A percentile compares a stretch with the other conserved stretches of the same genome.
Conservation (phyloP, 495 filamentous ascomycete genomes). For the Sphaerosporella brunnea region DNA sequence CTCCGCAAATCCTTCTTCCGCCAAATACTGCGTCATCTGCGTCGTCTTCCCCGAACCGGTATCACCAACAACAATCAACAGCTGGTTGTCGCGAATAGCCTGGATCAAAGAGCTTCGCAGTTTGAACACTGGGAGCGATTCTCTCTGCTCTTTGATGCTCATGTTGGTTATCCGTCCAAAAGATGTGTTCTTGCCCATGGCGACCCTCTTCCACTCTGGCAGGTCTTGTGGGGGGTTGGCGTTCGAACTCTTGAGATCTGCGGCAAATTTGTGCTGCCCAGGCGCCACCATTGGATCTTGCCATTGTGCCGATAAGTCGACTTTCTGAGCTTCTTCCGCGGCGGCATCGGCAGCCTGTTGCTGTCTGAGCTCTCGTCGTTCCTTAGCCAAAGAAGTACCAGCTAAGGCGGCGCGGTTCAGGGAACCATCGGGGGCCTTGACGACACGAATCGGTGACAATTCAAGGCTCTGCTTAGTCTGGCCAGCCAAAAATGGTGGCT, state of each 20-base stretch:
- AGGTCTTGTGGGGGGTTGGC: constrained; percentile 42
- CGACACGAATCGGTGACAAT: constrained; percentile 81
- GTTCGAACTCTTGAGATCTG: constrained; percentile 44
- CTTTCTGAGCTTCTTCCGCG: constrained; percentile 55
- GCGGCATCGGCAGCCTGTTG: constrained; percentile 74
- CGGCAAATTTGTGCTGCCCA: constrained; percentile 69
- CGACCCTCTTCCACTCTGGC: constrained; percentile 83
- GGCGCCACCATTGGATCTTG: constrained; percentile 86
- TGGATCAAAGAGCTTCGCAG: constrained; percentile 78
- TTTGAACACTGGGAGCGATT: constrained; percentile 76
- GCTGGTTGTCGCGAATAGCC: constrained; percentile 71
- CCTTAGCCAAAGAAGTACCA: constrained; percentile 75
- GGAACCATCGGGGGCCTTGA: constrained; percentile 92
- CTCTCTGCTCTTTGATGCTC: constrained; percentile 89
- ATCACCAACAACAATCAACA: constrained; percentile 92
- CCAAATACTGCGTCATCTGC: constrained; percentile 85
- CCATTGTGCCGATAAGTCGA: constrained; percentile 85
- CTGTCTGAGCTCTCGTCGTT: constrained; percentile 72
- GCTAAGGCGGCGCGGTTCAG: constrained; percentile 91
- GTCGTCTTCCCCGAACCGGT: constrained; percentile 95
- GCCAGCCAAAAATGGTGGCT: constrained; percentile 87
- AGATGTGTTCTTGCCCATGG: constrained; percentile 62
- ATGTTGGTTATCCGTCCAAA: constrained; percentile 76
- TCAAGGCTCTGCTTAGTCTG: constrained; percentile 94
- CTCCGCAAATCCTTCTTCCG: constrained; percentile 82